Evolutionary conservation across 2,329 filamentous ascomycete species (phyloP).

Genomic region (Leptographium flavum): DNA sequence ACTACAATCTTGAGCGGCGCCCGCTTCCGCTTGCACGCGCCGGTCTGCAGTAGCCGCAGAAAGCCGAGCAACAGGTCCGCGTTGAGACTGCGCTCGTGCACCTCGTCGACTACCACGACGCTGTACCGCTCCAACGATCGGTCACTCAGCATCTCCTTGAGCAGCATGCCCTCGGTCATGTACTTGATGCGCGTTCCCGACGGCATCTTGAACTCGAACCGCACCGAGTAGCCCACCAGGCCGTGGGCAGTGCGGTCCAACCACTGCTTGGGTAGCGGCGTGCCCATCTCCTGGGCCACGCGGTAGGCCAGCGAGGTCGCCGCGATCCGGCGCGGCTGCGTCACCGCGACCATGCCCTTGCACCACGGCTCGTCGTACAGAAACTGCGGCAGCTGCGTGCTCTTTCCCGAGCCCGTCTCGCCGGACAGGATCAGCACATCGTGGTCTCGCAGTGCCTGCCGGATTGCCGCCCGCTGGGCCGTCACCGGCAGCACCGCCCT

Average conservation of each 20-base stretch:
- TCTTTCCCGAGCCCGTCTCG: conserved; percentile 94
- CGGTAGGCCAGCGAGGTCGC: conserved; percentile 81
- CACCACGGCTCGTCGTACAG: conserved; percentile 71
- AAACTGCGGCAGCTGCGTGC: conserved; percentile 91
- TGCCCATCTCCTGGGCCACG: conserved; percentile 63
- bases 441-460: conserved; percentile 27
- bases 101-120: conserved; percentile 85
- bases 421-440: conserved; percentile 73
- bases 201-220: conserved; percentile 82
- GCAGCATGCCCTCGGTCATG: conserved; percentile 86
- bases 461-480: conserved; percentile 56
- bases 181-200: conserved; percentile 80
- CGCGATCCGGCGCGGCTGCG: conserved; percentile 84
- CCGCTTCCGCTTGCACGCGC: conserved; percentile 35
- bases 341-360: conserved; percentile 80
- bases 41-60: conserved; percentile 50
- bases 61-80: conserved; percentile 88
- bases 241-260: conserved; percentile 20
- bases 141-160: conserved; percentile 86
- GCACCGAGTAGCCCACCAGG: conserved; percentile 79
- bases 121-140: conserved; percentile 74
- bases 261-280: conserved; percentile 26
- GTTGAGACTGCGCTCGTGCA: conserved; percentile 90
- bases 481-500: conserved; percentile 71
- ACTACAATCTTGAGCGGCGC: conserved; percentile 75